A percentile compares a stretch with the other conserved stretches of the same genome.
Conservation (phyloP, 2,329 filamentous ascomycete genomes). For the Fonsecaea pugnacius region DNA sequence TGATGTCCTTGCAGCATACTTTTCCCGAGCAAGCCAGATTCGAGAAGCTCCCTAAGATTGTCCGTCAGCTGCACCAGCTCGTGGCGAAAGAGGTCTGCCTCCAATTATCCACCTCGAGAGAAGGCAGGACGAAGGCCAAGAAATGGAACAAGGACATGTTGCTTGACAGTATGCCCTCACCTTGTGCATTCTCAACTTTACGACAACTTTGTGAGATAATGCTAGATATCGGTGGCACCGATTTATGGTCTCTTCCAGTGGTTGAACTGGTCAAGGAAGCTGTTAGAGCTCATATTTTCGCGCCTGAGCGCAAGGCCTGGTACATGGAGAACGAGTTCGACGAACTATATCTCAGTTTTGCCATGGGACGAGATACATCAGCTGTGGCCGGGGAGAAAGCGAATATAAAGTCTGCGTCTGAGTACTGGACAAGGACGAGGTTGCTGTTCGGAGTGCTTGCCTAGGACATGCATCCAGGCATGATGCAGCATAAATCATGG, state of each 20-base stretch:
- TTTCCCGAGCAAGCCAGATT: constrained; percentile 23
- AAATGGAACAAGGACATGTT: constrained; percentile 13
- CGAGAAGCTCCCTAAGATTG: constrained; percentile 12
- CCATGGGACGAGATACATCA: constrained; percentile 16
- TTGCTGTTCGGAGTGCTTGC: constrained; percentile 34
- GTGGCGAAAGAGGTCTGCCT: constrained; percentile 28
- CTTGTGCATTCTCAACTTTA: constrained; percentile 30
- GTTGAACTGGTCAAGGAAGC: constrained; percentile 27
- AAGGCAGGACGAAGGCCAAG: constrained; percentile 1
- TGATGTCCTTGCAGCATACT: constrained; percentile 21
- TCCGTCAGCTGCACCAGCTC: constrained; percentile 24
- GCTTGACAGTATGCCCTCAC: constrained; percentile 35
- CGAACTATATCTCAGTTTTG: constrained; percentile 29
- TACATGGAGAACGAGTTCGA: constrained; percentile 34
- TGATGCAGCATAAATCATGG: background rate
- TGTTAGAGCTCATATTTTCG: constrained; percentile 24
- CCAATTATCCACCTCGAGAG: constrained; percentile 16
- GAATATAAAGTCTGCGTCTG: constrained; percentile 13
- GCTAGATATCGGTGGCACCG: constrained; percentile 34
- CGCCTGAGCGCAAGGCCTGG: constrained; percentile 6
- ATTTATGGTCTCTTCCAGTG: constrained; percentile 34
- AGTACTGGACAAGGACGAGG: constrained; percentile 37
- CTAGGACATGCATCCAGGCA: background rate
- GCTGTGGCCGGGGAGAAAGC: background rate
- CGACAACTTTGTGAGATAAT: constrained; percentile 33